These are phyloP conservation scores for Boletellus sp. DNA, from an alignment of 768 basidiomycete species.

Conservation along the genomic window DNA sequence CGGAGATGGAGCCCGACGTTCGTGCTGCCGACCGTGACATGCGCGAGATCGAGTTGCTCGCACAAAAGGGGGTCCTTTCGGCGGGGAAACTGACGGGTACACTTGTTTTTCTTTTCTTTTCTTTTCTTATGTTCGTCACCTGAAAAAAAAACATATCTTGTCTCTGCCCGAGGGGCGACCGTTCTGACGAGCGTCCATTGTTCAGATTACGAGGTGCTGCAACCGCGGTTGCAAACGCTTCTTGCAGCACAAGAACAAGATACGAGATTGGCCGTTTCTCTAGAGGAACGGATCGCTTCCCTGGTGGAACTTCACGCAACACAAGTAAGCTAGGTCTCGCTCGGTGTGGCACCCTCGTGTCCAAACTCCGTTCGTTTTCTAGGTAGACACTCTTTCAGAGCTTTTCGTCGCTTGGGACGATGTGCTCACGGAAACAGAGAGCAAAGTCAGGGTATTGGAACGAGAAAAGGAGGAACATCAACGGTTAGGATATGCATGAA, in stretches of 20 bases:
- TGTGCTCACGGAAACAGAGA: constrained; percentile 63
- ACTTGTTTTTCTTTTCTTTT: neutral
- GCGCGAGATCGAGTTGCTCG: constrained; percentile 68
- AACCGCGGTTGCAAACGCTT: constrained; percentile 64
- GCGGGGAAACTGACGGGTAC: constrained; percentile 69
- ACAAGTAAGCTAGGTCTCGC: constrained; percentile 45
- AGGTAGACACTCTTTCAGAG: constrained; percentile 82
- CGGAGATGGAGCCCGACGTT: constrained; percentile 81
- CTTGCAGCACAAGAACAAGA: constrained; percentile 60
- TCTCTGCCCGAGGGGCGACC: neutral
- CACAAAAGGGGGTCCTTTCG: constrained; percentile 65
- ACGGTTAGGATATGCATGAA: constrained; percentile 56
- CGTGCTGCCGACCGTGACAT: constrained; percentile 80
- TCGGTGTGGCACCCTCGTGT: neutral
- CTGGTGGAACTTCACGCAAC: constrained; percentile 69
- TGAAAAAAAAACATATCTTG: too few relatives aligned
- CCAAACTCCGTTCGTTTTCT: neutral
- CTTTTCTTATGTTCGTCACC: too few relatives aligned
- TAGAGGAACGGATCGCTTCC: constrained; percentile 63
- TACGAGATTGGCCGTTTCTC: constrained; percentile 45
- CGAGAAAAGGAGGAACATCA: constrained; percentile 55
- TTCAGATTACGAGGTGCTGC: constrained; percentile 58
- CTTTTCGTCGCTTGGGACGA: constrained; percentile 87
- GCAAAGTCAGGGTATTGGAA: constrained; percentile 53
- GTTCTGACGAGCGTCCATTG: neutral